Evolutionary conservation across 805 yeast species (phyloP), one percentile per base, ranked within the genome.

Genomic region (Monosporozyma unispora): DNA sequence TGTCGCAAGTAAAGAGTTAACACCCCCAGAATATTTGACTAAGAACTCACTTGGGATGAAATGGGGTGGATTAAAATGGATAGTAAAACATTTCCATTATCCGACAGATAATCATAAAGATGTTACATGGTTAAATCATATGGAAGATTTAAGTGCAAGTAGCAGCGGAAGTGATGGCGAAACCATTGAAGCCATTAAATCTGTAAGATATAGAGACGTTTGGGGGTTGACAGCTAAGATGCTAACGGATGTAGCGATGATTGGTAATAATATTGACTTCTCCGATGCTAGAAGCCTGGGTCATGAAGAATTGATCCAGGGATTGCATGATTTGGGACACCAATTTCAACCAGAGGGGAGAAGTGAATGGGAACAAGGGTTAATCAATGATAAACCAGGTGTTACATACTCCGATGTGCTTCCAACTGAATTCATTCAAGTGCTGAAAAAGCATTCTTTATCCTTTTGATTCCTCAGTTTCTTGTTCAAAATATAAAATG

Each of bases 211-310:
- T 23, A 18, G 84, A 58, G 85, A 84, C 58, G 81, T 86, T 4
- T 85, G 93, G 95, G 95, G 95, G 0, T 67, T 85, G 35, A 85
- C 93, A 0, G 91, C 90, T 2, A 84, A 83, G 59, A 84, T 85
- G 9, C 61, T 85, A n/a, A 85, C 78, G 57, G 91, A 85, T 60
- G 59, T 85, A 27, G 82, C 88, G 1, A 74, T 73, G 50, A 71
- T 84, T 9, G 69, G 77, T 3, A 77, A 78, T 58, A 62, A 61
- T 6, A n/a, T 77, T 87, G 86, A 40, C 25, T 21, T 18, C 16
- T 14, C 25, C 28, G 45, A 25, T 22, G 41, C 22, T 16, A 33
- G 39, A 19, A 31, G 25, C 22, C 44, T 55, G 35, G 54, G 54
- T 2, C 84, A 83, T 54, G 90, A 84, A 60, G 84, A 80, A 51